phyloP scores from a whole-genome alignment of 2,329 filamentous ascomycete species.

The Pseudogymnoascus sp. region DNA sequence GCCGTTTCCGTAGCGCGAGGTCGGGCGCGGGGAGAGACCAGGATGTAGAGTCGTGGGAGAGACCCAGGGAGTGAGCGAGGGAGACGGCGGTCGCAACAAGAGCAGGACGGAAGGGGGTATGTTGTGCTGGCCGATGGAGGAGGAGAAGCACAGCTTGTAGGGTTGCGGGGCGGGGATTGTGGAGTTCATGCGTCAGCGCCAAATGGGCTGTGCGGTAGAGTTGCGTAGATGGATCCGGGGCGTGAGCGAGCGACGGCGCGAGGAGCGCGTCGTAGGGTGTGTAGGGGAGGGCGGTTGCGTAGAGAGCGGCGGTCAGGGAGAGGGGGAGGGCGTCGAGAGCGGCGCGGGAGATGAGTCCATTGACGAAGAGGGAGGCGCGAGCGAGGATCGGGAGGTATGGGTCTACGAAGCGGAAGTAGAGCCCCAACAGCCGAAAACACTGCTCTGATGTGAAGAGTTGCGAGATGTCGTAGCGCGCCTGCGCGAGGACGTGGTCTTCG shows the following conservation, averaged over 20 bases:
- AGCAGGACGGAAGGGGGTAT: constrained; percentile 32
- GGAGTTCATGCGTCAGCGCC: constrained; percentile 30
- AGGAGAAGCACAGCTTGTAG: constrained; percentile 32
- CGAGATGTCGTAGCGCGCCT: constrained; percentile 25
- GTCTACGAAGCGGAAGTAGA: constrained; percentile 39
- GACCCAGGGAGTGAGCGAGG: constrained; percentile 30
- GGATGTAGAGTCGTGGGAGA: constrained; percentile 28
- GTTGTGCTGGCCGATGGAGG: constrained; percentile 30
- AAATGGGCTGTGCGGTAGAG: constrained; percentile 32
- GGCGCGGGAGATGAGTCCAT: constrained; percentile 24
- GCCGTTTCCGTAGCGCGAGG: constrained; percentile 28
- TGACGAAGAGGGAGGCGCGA: constrained; percentile 30
- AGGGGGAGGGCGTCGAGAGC: constrained; percentile 32
- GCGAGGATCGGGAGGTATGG: constrained; percentile 40
- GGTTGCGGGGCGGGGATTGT: constrained; percentile 31
- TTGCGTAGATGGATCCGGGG: constrained; percentile 26
- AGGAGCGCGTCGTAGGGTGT: constrained; percentile 38
- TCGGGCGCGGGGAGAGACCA: constrained; percentile 32
- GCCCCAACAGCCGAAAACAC: constrained; percentile 35
- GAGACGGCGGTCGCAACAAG: constrained; percentile 31
- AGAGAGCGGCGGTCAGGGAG: constrained; percentile 37
- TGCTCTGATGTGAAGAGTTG: constrained; percentile 28
- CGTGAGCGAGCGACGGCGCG: constrained; percentile 29
- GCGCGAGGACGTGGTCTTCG: constrained; percentile 26
- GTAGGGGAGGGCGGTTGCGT: constrained; percentile 40